A percentile compares a stretch with the other conserved stretches of the same genome.
Evolutionary conservation across 495 filamentous ascomycete genomes (phyloP).

Genomic region (Tuber microsphaerosporum): DNA sequence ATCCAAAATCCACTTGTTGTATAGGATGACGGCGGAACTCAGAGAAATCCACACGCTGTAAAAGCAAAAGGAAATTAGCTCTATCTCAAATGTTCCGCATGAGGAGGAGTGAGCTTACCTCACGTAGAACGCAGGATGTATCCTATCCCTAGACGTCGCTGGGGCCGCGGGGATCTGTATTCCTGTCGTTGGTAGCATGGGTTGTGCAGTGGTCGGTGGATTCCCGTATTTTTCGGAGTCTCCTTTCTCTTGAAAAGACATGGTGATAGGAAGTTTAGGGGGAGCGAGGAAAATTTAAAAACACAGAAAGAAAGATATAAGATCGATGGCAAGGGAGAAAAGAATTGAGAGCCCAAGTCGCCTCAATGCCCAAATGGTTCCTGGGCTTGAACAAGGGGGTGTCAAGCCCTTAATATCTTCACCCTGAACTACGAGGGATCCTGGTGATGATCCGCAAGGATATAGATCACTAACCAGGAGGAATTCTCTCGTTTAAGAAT

Average conservation of each 20-base stretch:
- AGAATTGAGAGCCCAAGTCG: background rate
- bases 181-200: background rate
- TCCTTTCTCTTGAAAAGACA: background rate
- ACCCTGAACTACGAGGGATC: background rate
- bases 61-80: constrained; percentile 14
- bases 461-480: background rate
- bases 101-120: constrained; percentile 54
- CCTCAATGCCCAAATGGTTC: background rate
- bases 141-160: background rate
- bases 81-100: background rate
- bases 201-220: background rate
- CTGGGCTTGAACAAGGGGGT: background rate
- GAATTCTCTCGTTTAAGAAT: background rate
- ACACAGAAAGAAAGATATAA: background rate
- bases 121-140: constrained; percentile 86
- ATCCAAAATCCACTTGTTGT: constrained; percentile 98
- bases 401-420: background rate
- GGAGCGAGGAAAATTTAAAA: background rate
- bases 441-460: background rate
- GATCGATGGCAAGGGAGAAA: background rate
- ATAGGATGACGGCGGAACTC: constrained; percentile 87
- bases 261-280: background rate
- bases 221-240: background rate
- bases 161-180: background rate
- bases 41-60: constrained; percentile 79